Conservation (phyloP, 2,329 filamentous ascomycete species). For the Endoconidiophora laricicola region DNA sequence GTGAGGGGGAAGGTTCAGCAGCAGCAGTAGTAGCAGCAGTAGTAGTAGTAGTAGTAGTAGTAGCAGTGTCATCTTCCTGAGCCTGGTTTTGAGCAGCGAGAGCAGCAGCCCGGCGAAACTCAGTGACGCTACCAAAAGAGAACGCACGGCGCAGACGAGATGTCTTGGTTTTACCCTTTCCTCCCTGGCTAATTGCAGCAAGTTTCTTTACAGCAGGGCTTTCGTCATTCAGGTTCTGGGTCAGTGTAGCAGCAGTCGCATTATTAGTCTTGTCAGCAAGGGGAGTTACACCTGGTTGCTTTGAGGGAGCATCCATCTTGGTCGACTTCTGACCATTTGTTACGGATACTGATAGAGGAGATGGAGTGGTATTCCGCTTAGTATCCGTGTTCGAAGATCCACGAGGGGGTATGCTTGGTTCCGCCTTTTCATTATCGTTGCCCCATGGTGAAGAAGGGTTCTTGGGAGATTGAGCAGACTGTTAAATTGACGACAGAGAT, state of each 20-base stretch:
- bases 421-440: slow-evolving; percentile 8
- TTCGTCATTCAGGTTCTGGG: slow-evolving; percentile 20
- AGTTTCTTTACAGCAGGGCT: slow-evolving; percentile 74
- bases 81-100: slow-evolving; percentile 32
- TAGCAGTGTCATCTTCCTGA: slow-evolving; percentile 20
- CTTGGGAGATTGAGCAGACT: neutral
- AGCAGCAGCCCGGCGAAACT: slow-evolving; percentile 60
- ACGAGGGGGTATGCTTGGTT: slow-evolving; percentile 11
- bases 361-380: slow-evolving; percentile 51
- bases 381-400: slow-evolving; percentile 27
- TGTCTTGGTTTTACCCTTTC: slow-evolving; percentile 66
- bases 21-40: slow-evolving; percentile 17
- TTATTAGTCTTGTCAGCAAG: slow-evolving; percentile 19
- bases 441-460: neutral
- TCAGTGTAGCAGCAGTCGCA: slow-evolving; percentile 14
- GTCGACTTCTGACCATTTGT: slow-evolving; percentile 40
- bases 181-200: slow-evolving; percentile 68
- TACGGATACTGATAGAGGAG: slow-evolving; percentile 56
- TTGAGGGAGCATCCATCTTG: slow-evolving; percentile 25
- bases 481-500: neutral
- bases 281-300: slow-evolving; percentile 13
- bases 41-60: slow-evolving; percentile 13
- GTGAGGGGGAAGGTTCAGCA: neutral
- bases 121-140: slow-evolving; percentile 89
- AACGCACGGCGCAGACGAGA: slow-evolving; percentile 78